Conservation (phyloP, 2,329 filamentous ascomycete species). For the Magnaporthiopsis poae region DNA sequence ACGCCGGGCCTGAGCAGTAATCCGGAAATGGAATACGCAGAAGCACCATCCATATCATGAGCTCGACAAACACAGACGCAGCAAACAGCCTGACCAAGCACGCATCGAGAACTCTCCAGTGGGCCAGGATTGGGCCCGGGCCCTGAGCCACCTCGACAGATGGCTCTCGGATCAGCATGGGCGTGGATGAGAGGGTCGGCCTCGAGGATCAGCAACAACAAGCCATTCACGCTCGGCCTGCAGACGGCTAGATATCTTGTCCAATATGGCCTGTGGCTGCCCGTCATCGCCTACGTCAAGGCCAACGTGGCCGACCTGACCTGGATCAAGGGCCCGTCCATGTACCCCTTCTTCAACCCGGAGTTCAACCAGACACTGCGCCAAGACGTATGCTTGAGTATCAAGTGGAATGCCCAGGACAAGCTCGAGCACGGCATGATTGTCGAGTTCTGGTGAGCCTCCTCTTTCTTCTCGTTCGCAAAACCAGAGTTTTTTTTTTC, state of each 20-base stretch:
- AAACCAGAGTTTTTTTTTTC: constrained; percentile 3
- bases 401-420: constrained; percentile 48
- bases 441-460: constrained; percentile 55
- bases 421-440: constrained; percentile 62
- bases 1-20: neutral
- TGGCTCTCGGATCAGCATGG: constrained; percentile 2
- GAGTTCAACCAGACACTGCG: constrained; percentile 47
- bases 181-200: neutral
- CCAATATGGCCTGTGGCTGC: constrained; percentile 50
- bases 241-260: constrained; percentile 16
- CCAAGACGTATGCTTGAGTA: constrained; percentile 48
- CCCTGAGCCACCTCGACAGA: neutral
- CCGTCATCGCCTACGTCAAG: constrained; percentile 52
- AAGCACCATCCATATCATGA: neutral
- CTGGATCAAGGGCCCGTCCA: constrained; percentile 53
- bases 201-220: neutral
- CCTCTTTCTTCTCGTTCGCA: neutral
- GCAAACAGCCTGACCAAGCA: neutral
- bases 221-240: neutral
- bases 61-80: neutral
- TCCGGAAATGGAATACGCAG: neutral
- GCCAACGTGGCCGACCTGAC: constrained; percentile 49
- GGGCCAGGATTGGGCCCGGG: neutral
- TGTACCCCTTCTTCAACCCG: constrained; percentile 69
- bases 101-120: neutral